Percentiles rank a stretch among this genome's conserved stretches.
Evolutionary conservation across 352 stramenopile genomes (phyloP).

Genomic region (Phytophthora boehmeriae): DNA sequence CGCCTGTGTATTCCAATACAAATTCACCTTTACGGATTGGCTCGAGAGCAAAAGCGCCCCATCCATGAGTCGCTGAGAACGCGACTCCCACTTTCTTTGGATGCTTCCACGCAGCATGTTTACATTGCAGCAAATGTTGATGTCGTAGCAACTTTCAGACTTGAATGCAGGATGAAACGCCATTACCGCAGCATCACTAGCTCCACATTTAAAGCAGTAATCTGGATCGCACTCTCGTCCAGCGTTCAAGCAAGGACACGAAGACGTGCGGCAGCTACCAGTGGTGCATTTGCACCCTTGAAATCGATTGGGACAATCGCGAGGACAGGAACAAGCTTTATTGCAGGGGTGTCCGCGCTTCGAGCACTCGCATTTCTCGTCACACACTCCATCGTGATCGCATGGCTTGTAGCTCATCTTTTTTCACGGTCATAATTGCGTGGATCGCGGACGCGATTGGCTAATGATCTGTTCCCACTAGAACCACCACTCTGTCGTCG

Average conservation of each 20-base stretch:
- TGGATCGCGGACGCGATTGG: conserved; percentile 42
- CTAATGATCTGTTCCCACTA: conserved; percentile 28
- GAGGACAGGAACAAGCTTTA: conserved; percentile 62
- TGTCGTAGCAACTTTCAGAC: conserved; percentile 25
- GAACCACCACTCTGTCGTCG: conserved; percentile 13
- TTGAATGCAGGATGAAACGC: conserved; percentile 38
- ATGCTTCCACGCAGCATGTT: conserved; percentile 57
- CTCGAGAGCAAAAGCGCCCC: conserved; percentile 71
- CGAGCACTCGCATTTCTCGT: conserved; percentile 56
- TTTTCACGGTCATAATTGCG: conserved; percentile 48
- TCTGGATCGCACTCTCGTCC: conserved; percentile 76
- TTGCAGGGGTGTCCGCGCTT: conserved; percentile 61
- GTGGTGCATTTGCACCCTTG: conserved; percentile 67
- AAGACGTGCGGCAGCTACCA: conserved; percentile 58
- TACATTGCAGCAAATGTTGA: conserved; percentile 67
- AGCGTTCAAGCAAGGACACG: conserved; percentile 59
- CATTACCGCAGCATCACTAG: conserved; percentile 65
- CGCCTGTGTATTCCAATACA: conserved; percentile 75
- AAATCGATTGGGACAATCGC: conserved; percentile 68
- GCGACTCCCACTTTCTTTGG: conserved; percentile 67
- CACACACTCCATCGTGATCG: conserved; percentile 61
- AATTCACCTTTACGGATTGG: conserved; percentile 73
- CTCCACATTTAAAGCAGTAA: conserved; percentile 73
- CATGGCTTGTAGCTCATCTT: conserved; percentile 69
- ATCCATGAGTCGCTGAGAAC: conserved; percentile 73